Base-by-base conservation (phyloP, 257 asterid genomes). In the Handroanthus guayacan region DNA sequence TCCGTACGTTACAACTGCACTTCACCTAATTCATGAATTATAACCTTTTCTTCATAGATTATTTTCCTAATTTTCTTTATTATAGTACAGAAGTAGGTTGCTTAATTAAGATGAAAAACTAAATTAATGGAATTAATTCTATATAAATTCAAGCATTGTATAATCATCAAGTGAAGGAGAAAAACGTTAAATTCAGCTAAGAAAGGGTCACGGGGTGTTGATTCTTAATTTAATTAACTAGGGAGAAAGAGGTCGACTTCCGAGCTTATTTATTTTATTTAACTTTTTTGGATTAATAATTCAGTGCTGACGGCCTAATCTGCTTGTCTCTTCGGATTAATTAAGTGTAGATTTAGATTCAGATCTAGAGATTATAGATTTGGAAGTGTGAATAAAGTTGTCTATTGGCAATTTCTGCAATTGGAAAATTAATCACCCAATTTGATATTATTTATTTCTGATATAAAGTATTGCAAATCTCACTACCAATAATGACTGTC, bases 281-380 rank as follows among this genome's bases (percentile, higher is more conserved):
- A 51, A 10, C 13, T 45, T 47, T 47, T 62, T 36, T 36, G 1
- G 10, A 48, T 63, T 63, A 11, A 31, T 3, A 56, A 4, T 12
- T 52, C 17, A 36, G 1, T 16, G 10, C 7, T 25, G 17, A 51
- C 34, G 13, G 6, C 43, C 44, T 31, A 61, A 39, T 18, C 20
- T 38, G 12, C 10, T 36, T 54, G 37, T 67, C 34, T 45, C 52
- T 67, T 41, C n/a, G n/a, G n/a, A n/a, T n/a, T n/a, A n/a, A n/a
- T n/a, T n/a, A n/a, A 64, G 39, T 14, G 38, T 9, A 10, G 72
- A 20, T 54, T 71, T 72, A 71, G 82, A 78, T 78, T 62, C 45
- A 63, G 78, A 78, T 78, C 78, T 10, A 63, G 41, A 64, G 31
- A 44, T n/a, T 34, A 67, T 17, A 57, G 31, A 4, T 13, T 37